Evolutionary conservation across 1,284 basidiomycete species (phyloP), one percentile per base, ranked within the genome.

Genomic region (Mixia osmundae): DNA sequence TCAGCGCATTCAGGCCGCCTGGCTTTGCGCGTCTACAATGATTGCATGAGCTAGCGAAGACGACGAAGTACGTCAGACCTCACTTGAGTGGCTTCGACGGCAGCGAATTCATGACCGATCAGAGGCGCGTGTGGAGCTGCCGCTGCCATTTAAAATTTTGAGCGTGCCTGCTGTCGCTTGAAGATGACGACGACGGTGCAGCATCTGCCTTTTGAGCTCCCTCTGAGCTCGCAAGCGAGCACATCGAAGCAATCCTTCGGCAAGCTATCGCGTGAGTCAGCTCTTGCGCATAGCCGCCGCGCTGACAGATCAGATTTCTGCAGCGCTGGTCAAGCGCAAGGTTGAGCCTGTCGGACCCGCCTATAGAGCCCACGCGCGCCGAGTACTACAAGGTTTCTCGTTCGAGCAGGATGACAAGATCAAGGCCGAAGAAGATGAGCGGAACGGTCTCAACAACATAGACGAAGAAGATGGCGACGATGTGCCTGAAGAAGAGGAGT

Each of bases 301-400:
- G 7, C 12, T 25, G 19, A 35, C 20, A 10, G 7, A 20, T 18
- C 24, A 27, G 18, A 9, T 22, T 30, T 21, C 33, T 25, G 27
- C 29, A 47, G 40, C 55, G 51, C 42, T 59, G 51, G 43, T 50
- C 52, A 41, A 56, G 54, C 43, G 62, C 47, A 55, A 59, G 33
- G 44, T 87, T 30, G 67, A 85, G 40, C 76, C 82, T 25, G 77
- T 73, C 26, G 83, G 83, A 20, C 68, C 74, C 16, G 78, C 78
- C 5, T 87, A 77, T 58, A 66, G 83, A 39, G 70, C 69, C 26
- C 72, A 83, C 47, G 71, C 78, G 25, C 70, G 71, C 36, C 68
- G 83, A 35, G 64, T 71, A 5, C 57, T 77, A 12, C 67, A 77
- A 47, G 67, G 72, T 42, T 65, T 76, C 44, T 69, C 78, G 1